Percentiles rank a stretch among this genome's conserved stretches.
Conservation (phyloP, 805 yeast genomes). For the Zygotorulaspora danielsina region DNA sequence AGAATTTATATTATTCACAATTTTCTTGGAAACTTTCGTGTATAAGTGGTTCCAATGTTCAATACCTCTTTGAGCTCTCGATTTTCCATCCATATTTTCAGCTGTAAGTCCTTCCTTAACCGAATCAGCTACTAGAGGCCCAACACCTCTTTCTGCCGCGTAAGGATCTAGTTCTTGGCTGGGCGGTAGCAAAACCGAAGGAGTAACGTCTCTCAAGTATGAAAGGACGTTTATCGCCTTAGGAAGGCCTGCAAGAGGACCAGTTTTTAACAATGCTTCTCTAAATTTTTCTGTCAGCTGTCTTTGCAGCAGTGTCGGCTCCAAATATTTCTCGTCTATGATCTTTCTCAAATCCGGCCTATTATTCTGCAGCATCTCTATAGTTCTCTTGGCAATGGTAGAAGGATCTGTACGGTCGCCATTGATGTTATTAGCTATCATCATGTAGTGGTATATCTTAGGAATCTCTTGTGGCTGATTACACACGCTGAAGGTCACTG, state of each 20-base stretch:
- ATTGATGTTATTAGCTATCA: conserved; percentile 32
- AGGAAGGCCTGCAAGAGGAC: conserved; percentile 81
- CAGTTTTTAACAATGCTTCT: conserved; percentile 72
- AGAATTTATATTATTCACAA: conserved; percentile 57
- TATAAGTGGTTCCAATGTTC: conserved; percentile 72
- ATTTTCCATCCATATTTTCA: conserved; percentile 9
- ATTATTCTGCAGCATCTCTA: conserved; percentile 15
- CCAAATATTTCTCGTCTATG: conserved; percentile 22
- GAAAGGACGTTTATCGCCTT: conserved; percentile 76
- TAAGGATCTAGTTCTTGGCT: conserved; percentile 23
- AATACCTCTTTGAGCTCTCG: conserved; percentile 44
- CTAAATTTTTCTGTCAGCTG: conserved; percentile 52
- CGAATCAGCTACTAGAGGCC: conserved; percentile 14
- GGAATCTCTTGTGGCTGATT: conserved; percentile 82
- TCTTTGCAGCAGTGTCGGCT: conserved; percentile 21
- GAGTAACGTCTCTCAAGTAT: conserved; percentile 60
- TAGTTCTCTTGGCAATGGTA: conserved; percentile 24
- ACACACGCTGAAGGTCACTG: conserved; percentile 75
- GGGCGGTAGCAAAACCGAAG: conserved; percentile 38
- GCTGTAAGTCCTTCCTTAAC: conserved; percentile 10
- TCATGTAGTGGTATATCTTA: conserved; percentile 63
- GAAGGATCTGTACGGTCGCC: conserved; percentile 14
- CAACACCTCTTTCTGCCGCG: conserved; percentile 24
- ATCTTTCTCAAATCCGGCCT: conserved; percentile 4
- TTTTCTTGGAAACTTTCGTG: conserved; percentile 66